These are phyloP conservation scores for Nannochloropsis gaditana DNA, from an alignment of 108 stramenopile genomes.

Conservation along the genomic window DNA sequence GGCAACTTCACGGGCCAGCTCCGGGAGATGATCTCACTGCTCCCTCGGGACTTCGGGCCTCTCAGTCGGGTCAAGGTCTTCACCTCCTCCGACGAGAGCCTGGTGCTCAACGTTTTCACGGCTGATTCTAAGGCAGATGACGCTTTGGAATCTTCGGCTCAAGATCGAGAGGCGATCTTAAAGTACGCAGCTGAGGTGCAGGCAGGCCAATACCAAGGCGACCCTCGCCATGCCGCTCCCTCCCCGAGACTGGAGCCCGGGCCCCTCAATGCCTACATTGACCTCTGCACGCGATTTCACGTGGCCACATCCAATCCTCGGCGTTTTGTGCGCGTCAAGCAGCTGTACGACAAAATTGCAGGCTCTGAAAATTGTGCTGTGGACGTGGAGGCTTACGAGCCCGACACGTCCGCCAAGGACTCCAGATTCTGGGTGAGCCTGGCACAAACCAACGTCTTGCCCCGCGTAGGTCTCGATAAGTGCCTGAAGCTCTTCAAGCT, in stretches of 20 bases:
- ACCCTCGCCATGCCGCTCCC: slow-evolving; percentile 20
- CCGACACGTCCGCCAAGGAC: neutral
- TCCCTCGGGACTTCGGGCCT: slow-evolving; percentile 31
- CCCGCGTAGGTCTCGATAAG: slow-evolving; percentile 37
- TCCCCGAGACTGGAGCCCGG: slow-evolving; percentile 4
- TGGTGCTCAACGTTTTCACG: slow-evolving; percentile 85
- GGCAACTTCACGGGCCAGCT: slow-evolving; percentile 70
- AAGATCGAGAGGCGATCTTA: slow-evolving; percentile 57
- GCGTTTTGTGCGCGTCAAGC: slow-evolving; percentile 58
- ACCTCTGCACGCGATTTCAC: neutral
- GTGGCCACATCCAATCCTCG: slow-evolving; percentile 10
- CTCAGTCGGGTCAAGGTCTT: slow-evolving; percentile 73
- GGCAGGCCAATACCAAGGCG: slow-evolving; percentile 35
- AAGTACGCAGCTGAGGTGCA: slow-evolving; percentile 69
- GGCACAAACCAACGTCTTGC: slow-evolving; percentile 42
- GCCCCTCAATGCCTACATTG: neutral
- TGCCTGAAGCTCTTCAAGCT: slow-evolving; percentile 66
- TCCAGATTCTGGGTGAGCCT: slow-evolving; percentile 30
- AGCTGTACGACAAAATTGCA: slow-evolving; percentile 68
- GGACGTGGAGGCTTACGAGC: slow-evolving; percentile 50
- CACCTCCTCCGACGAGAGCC: slow-evolving; percentile 68
- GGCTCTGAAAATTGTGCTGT: slow-evolving; percentile 80
- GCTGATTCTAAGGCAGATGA: slow-evolving; percentile 36
- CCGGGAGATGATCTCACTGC: slow-evolving; percentile 65
- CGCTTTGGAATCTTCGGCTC: neutral